Evolutionary conservation across 495 filamentous ascomycete genomes (phyloP), one percentile per base, ranked within the genome.

Genomic region (Penicillium verhagenii): DNA sequence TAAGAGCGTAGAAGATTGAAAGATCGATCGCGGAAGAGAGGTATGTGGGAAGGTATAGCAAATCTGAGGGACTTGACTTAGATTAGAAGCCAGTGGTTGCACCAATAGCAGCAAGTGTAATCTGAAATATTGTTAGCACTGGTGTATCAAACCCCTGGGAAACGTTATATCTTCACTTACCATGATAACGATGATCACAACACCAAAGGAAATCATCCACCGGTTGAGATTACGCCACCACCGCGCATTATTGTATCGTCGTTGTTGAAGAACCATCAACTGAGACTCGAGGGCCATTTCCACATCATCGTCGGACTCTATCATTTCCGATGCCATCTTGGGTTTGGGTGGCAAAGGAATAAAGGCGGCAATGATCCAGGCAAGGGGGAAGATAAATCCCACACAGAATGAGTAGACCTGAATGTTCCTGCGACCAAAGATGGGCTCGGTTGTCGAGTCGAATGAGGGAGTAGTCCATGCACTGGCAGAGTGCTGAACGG

Each of bases 181-280:
- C 53, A 96, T 79, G 23, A 86, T 84, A 50, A 82, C 83, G 52
- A 96, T 82, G 28, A 98, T 82, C 52, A 88, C 72, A 13, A 94
- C 65, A 14, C 94, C 94, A 44, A 95, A 61, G 37, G 89, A 71
- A 47, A 85, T 84, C 90, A 98, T 92, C 63, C 86, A 81, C 38
- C 91, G 86, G 70, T 98, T 98, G 42, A 97, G 77, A 54, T 83
- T 88, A 54, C 94, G 82, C 94, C 94, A 97, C 92, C 93, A 97
- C 33, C 82, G 79, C 11, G 91, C 91, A 65, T 91, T 96, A 61
- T 89, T 80, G 65, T 89, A 90, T 46, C 82, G 79, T 35, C 77
- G 76, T 45, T 85, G 82, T 57, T 90, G 85, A 20, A 83, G 61
- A 24, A 63, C 60, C 40, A 60, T 64, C 43, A 76, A 63, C 56